Evolutionary conservation across 306 rosid genomes (phyloP), one percentile per base, ranked within the genome.

Genomic region (Rubus parviflorus): DNA sequence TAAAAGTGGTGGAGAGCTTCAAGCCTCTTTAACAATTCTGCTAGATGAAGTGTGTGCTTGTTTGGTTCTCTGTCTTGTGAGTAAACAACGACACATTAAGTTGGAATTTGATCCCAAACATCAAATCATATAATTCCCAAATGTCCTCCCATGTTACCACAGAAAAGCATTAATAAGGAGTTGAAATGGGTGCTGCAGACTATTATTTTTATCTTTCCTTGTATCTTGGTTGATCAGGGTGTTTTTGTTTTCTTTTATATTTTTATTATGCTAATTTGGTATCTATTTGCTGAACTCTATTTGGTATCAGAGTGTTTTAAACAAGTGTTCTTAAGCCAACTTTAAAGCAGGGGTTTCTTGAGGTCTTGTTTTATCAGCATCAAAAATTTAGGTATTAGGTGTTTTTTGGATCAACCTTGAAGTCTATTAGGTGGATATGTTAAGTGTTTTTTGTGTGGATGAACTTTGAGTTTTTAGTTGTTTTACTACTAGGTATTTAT

Each of bases 341-440:
- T 91, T 70, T 97, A 94, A 74, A 91, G 93, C 87, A 90, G 95
- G 84, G 97, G 94, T 22, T 92, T 94, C 83, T 81, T 94, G 64
- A 87, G 96, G 74, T 89, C 97, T 61, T 94, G 97, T 90, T 81
- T 89, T 74, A 74, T 81, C 47, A 86, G 85, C 90, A 89, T 92
- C 75, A 87, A 90, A 89, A 90, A 86, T 88, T 79, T 87, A 83
- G 90, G 89, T 48, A 67, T 80, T 92, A 90, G 97, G 97, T 92
- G 77, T 68, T 73, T 83, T 52, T 52, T 1, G n/a, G 4, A 54
- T 54, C 30, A n/a, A 54, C 61, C 2, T 54, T 19, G 12, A 54
- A 54, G 25, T 54, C 9, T 54, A 3, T 54, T 54, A 8, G 30
- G 4, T 54, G 61, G 5, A 53, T 17, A 17, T 6, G 58, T 7